phyloP scores from a whole-genome alignment of 2,329 filamentous ascomycete genomes.

The Akanthomyces dipterigenus region DNA sequence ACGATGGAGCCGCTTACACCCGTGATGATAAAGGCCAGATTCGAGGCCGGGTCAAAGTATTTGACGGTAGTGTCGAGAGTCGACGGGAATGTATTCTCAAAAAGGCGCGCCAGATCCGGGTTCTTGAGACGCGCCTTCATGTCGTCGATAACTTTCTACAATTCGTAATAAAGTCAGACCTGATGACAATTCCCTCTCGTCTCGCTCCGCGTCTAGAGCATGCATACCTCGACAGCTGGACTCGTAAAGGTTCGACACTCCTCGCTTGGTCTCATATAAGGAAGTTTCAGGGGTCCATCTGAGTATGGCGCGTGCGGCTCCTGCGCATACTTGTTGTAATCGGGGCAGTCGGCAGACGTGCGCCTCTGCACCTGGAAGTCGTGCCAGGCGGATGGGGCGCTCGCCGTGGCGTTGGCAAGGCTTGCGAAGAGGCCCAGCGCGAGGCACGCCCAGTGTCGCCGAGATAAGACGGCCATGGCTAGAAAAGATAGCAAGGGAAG shows the following conservation, averaged over 20 bases:
- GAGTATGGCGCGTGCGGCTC: conserved; percentile 19
- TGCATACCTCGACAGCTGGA: conserved; percentile 20
- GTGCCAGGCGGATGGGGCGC: conserved; percentile 10
- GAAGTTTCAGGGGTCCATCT: conserved; percentile 17
- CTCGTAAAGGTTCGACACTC: conserved; percentile 23
- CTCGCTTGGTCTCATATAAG: conserved; percentile 21
- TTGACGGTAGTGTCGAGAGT: conserved; percentile 76
- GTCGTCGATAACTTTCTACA: conserved; percentile 22
- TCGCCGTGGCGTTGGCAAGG: neutral
- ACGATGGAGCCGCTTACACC: conserved; percentile 74
- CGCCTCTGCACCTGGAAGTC: conserved; percentile 12
- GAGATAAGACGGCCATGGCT: neutral
- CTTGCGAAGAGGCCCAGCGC: neutral
- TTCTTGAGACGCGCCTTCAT: conserved; percentile 36
- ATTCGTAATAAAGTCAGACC: neutral
- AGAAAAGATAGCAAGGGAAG: neutral
- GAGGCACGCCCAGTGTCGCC: neutral
- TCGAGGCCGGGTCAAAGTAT: conserved; percentile 61
- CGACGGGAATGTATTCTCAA: conserved; percentile 79
- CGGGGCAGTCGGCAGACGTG: conserved; percentile 19
- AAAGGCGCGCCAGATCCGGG: conserved; percentile 67
- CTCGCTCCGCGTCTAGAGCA: neutral
- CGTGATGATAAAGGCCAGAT: conserved; percentile 72
- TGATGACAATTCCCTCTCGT: neutral
- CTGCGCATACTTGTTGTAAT: conserved; percentile 19